Conservation (phyloP, 352 stramenopile genomes). For the Phytopythium litorale region DNA sequence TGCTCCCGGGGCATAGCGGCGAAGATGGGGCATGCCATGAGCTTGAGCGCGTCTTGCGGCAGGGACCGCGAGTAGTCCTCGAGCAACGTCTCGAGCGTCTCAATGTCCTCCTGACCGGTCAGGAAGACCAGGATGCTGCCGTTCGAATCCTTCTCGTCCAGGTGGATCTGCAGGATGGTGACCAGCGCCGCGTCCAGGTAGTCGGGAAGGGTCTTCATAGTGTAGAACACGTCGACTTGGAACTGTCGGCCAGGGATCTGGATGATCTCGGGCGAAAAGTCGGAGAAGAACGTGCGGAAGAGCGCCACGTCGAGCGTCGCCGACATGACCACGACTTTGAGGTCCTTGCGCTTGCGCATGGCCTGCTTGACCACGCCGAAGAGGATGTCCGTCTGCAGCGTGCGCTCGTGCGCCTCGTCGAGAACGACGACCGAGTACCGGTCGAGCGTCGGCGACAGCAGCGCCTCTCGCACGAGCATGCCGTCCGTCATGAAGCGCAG, state of each 20-base stretch:
- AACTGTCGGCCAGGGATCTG: conserved; percentile 88
- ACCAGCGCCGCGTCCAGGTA: conserved; percentile 90
- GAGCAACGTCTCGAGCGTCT: conserved; percentile 82
- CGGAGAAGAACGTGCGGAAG: conserved; percentile 94
- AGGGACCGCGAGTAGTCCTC: conserved; percentile 79
- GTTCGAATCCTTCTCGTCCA: conserved; percentile 63
- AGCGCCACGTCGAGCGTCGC: conserved; percentile 94
- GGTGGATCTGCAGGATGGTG: conserved; percentile 89
- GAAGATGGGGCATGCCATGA: conserved; percentile 95
- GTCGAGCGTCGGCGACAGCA: conserved; percentile 67
- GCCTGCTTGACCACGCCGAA: conserved; percentile 86
- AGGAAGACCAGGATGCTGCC: conserved; percentile 95
- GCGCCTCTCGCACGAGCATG: conserved; percentile 89
- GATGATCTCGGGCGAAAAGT: conserved; percentile 71
- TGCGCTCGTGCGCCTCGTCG: conserved; percentile 87
- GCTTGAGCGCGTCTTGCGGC: conserved; percentile 62
- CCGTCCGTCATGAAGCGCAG: conserved; percentile 95
- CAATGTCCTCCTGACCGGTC: conserved; percentile 96
- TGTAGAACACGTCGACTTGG: conserved; percentile 90
- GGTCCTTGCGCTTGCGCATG: conserved; percentile 68
- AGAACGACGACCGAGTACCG: conserved; percentile 82
- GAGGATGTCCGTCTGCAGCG: conserved; percentile 89
- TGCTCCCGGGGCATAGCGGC: conserved; percentile 92
- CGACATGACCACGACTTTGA: conserved; percentile 98
- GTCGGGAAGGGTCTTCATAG: conserved; percentile 76